Evolutionary conservation across 106 monocot genomes (phyloP).

Genomic region (Dendrobium officinale): DNA sequence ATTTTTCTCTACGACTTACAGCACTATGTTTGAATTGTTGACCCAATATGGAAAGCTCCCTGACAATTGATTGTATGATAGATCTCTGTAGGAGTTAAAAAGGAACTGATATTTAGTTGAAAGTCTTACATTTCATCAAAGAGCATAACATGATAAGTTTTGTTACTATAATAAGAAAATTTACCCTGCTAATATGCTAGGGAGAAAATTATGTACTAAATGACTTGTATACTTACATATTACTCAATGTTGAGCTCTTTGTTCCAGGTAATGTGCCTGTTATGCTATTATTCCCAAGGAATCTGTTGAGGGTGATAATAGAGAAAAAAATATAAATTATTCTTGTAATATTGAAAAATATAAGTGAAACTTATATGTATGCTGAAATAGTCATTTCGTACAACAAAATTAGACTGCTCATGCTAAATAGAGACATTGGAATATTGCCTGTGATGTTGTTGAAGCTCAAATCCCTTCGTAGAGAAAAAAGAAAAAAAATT

Average conservation of each 20-base stretch:
- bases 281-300: constrained; percentile 82
- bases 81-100: constrained; percentile 46
- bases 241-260: constrained; percentile 45
- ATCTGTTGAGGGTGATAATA: constrained; percentile 34
- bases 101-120: constrained; percentile 3
- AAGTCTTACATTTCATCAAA: background rate
- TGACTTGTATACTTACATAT: constrained; percentile 35
- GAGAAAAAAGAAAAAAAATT: background rate
- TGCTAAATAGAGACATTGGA: constrained; percentile 65
- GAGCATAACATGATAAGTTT: background rate
- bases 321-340: constrained; percentile 6
- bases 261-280: constrained; percentile 52
- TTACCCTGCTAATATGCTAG: background rate
- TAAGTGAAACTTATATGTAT: background rate
- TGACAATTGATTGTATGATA: constrained; percentile 84
- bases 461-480: constrained; percentile 84
- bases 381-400: constrained; percentile 19
- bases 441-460: constrained; percentile 73
- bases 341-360: background rate
- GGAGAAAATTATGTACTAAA: background rate
- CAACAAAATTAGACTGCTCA: constrained; percentile 42
- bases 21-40: constrained; percentile 24
- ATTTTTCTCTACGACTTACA: constrained; percentile 45
- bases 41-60: constrained; percentile 86
- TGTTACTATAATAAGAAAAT: too few relatives aligned